phyloP scores from a whole-genome alignment of 495 filamentous ascomycete species.

The Letharia lupina region DNA sequence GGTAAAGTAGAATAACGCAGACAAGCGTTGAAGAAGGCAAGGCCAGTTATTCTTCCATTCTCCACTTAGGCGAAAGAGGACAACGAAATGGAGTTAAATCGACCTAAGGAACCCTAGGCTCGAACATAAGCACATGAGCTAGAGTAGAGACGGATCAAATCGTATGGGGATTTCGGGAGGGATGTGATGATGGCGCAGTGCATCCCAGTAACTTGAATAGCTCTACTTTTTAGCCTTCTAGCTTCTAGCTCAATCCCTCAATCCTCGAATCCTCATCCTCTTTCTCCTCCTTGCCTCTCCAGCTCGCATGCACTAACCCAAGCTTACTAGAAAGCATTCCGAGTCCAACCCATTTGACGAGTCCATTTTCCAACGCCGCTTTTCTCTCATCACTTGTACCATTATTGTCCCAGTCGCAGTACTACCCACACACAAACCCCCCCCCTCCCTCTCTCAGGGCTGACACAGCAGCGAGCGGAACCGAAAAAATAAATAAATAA shows the following conservation, averaged over 20 bases:
- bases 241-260: too few species aligned
- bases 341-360: constrained; percentile 12
- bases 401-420: too few species aligned
- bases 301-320: constrained; percentile 23
- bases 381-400: not conserved
- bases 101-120: constrained; percentile 15
- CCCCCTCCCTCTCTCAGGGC: not conserved
- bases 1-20: constrained; percentile 26
- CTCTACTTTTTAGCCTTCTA: not conserved
- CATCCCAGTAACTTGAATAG: constrained; percentile 4
- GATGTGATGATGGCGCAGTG: constrained; percentile 29
- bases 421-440: not conserved
- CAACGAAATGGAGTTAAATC: constrained; percentile 19
- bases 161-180: constrained; percentile 23
- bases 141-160: constrained; percentile 20
- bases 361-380: constrained; percentile 23
- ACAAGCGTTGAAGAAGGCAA: constrained; percentile 6
- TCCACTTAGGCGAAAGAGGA: constrained; percentile 22
- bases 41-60: constrained; percentile 2
- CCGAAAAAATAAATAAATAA: constrained; percentile 5
- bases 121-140: constrained; percentile 13
- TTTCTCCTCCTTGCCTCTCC: constrained; percentile 19
- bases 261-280: not conserved
- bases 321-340: constrained; percentile 5
- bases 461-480: constrained; percentile 8